Conservation (phyloP, 306 rosid genomes). For the Psophocarpus tetragonolobus region DNA sequence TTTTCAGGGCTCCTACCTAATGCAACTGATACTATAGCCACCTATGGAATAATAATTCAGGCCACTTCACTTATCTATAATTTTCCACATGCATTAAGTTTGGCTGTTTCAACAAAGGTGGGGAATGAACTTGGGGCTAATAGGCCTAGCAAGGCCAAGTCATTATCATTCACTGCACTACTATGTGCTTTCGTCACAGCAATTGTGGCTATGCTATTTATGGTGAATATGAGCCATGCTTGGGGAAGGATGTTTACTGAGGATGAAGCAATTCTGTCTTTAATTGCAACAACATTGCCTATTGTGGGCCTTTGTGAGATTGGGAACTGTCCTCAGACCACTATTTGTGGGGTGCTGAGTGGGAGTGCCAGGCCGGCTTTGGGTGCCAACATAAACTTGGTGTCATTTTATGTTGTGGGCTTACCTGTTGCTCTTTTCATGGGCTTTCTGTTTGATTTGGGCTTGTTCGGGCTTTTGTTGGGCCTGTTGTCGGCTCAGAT, state of each 20-base stretch:
- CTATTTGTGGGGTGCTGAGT: constrained; percentile 46
- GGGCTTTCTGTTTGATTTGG: constrained; percentile 27
- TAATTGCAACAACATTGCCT: neutral
- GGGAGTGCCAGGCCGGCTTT: constrained; percentile 43
- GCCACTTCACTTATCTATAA: constrained; percentile 46
- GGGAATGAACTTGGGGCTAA: constrained; percentile 52
- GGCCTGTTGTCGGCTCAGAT: constrained; percentile 47
- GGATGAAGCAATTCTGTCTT: constrained; percentile 24
- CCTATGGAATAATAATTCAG: constrained; percentile 52
- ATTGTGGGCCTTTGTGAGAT: constrained; percentile 41
- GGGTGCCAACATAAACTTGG: constrained; percentile 35
- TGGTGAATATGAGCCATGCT: neutral
- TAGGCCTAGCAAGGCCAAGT: constrained; percentile 35
- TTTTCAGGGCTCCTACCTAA: constrained; percentile 38
- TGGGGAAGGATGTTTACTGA: constrained; percentile 44
- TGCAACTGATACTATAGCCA: constrained; percentile 37
- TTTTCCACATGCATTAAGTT: constrained; percentile 43
- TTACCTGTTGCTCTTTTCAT: constrained; percentile 29
- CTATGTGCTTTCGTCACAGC: constrained; percentile 35
- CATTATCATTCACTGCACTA: constrained; percentile 31
- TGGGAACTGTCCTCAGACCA: constrained; percentile 53
- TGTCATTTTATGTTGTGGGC: constrained; percentile 43
- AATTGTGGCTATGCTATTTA: constrained; percentile 24
- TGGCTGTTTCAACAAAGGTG: constrained; percentile 50
- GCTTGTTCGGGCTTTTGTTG: constrained; percentile 39